Conservation (phyloP, 371 early-diverging fungal species). For the Lichtheimia ornata region DNA sequence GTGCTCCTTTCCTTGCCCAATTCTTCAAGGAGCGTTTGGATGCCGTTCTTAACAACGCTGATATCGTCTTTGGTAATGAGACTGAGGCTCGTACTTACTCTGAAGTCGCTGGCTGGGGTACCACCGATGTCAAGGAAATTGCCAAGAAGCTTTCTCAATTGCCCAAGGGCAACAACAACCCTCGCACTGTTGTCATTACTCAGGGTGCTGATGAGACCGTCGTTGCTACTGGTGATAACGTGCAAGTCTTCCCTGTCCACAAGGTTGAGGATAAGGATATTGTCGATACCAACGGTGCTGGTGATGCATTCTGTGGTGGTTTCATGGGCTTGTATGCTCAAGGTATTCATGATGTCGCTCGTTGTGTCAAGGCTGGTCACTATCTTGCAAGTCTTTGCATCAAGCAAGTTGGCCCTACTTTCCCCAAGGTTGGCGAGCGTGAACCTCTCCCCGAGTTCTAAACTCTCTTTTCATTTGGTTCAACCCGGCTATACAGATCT, state of each 20-base stretch:
- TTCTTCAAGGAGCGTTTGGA: constrained; percentile 88
- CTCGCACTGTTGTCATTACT: constrained; percentile 91
- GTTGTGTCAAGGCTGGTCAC: constrained; percentile 84
- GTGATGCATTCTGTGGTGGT: constrained; percentile 96
- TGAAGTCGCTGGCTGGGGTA: constrained; percentile 63
- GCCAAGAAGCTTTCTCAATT: constrained; percentile 81
- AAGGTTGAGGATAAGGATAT: constrained; percentile 71
- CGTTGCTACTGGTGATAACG: constrained; percentile 65
- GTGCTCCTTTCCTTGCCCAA: constrained; percentile 93
- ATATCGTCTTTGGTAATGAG: constrained; percentile 95
- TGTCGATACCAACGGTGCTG: constrained; percentile 96
- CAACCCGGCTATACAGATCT: background rate
- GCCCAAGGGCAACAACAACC: constrained; percentile 78
- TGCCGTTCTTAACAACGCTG: constrained; percentile 79
- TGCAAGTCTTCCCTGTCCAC: constrained; percentile 71
- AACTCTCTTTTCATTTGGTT: constrained; percentile 5
- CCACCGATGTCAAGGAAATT: constrained; percentile 75
- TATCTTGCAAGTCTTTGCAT: constrained; percentile 91
- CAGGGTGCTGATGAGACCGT: constrained; percentile 84
- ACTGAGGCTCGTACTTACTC: constrained; percentile 90
- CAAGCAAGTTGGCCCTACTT: constrained; percentile 87
- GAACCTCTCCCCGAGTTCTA: constrained; percentile 49
- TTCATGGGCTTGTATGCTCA: constrained; percentile 85
- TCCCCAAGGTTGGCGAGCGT: constrained; percentile 57
- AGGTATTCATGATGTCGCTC: constrained; percentile 60